These are phyloP conservation scores for Triticum monococcum DNA, from an alignment of 176 grass and related monocot species.

Conservation along the genomic window DNA sequence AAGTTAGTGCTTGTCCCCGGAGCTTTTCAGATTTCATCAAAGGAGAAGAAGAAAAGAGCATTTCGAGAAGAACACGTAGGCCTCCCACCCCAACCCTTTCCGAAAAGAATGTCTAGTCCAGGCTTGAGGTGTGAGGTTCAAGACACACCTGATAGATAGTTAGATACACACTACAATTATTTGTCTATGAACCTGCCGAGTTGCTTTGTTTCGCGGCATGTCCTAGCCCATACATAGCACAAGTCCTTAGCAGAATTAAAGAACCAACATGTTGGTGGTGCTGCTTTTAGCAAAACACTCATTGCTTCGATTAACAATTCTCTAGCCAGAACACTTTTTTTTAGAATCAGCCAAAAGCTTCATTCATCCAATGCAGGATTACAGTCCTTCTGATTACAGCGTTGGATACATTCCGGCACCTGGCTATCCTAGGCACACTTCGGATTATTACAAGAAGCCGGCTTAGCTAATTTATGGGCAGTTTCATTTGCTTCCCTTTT, in stretches of 20 bases:
- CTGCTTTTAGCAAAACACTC: neutral
- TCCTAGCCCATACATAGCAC: neutral
- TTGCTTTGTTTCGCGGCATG: slow-evolving; percentile 33
- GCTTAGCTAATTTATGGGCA: no score
- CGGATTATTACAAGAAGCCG: no score
- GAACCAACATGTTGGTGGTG: neutral
- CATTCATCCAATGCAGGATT: no score
- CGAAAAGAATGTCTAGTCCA: slow-evolving; percentile 24
- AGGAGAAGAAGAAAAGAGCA: neutral
- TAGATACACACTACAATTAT: slow-evolving; percentile 31
- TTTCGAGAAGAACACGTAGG: slow-evolving; percentile 22
- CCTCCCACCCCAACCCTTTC: slow-evolving; percentile 4
- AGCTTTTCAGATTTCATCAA: neutral
- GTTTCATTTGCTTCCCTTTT: no score
- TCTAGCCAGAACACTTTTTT: no score
- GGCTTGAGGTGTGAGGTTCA: slow-evolving; percentile 21
- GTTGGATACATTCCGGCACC: no score
- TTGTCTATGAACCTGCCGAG: neutral
- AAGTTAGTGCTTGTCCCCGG: neutral
- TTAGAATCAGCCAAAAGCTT: no score
- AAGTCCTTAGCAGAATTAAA: neutral
- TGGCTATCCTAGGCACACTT: no score
- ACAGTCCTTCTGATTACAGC: no score
- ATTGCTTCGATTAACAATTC: neutral
- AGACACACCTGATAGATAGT: slow-evolving; percentile 34